Evolutionary conservation across 2,329 filamentous ascomycete genomes (phyloP).

Genomic region (Aspergillus spinulosporus): DNA sequence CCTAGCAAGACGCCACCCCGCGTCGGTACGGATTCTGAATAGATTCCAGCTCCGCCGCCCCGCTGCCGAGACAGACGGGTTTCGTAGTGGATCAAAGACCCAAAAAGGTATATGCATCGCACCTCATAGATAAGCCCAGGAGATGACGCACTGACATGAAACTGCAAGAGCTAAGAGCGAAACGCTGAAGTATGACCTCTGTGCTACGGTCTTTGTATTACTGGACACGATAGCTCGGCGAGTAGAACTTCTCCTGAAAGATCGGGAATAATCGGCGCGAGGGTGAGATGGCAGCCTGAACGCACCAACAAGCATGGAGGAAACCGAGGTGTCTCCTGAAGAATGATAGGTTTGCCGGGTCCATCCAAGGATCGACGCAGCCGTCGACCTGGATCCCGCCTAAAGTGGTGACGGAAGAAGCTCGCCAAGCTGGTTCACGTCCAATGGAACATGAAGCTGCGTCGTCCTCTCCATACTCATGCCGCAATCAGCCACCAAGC

Average conservation of each 20-base stretch:
- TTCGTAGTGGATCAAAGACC: constrained; percentile 3
- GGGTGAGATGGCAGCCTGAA: not conserved
- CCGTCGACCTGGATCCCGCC: not conserved
- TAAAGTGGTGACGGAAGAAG: not conserved
- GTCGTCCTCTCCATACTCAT: not conserved
- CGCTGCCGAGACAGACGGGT: constrained; percentile 6
- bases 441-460: constrained; percentile 8
- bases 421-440: constrained; percentile 7
- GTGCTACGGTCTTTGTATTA: not conserved
- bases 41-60: constrained; percentile 1
- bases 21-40: constrained; percentile 1
- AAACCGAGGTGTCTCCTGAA: constrained; percentile 3
- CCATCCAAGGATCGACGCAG: constrained; percentile 6
- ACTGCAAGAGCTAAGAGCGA: not conserved
- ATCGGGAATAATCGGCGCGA: constrained; percentile 11
- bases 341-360: constrained; percentile 7
- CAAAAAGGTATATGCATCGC: constrained; percentile 2
- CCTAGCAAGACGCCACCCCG: constrained; percentile 3
- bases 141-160: constrained; percentile 3
- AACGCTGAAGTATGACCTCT: not conserved
- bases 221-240: not conserved
- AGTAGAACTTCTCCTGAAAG: not conserved
- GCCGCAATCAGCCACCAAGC: constrained; percentile 1
- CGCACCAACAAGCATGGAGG: constrained; percentile 1
- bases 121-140: constrained; percentile 2